A percentile compares a stretch with the other conserved stretches of the same genome.
Evolutionary conservation across 2,329 filamentous ascomycete genomes (phyloP).

Genomic region (Parafenestella ontariensis): DNA sequence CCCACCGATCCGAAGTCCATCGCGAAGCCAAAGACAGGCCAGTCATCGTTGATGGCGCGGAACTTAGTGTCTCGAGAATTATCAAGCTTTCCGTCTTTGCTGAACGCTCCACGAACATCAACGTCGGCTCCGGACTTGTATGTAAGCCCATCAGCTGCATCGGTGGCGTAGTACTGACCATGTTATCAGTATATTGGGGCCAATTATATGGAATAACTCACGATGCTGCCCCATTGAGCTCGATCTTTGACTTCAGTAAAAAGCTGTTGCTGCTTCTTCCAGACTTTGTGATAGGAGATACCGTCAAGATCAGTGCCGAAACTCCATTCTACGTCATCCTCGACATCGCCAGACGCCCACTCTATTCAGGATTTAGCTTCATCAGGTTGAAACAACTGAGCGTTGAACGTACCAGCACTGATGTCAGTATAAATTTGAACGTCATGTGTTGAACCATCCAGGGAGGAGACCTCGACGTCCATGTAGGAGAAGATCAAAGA

Average conservation of each 20-base stretch:
- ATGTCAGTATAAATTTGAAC: constrained; percentile 78
- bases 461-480: constrained; percentile 66
- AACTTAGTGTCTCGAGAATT: constrained; percentile 59
- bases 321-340: constrained; percentile 67
- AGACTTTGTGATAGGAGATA: constrained; percentile 67
- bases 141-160: constrained; percentile 50
- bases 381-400: background rate
- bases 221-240: constrained; percentile 60
- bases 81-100: constrained; percentile 51
- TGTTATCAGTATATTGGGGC: constrained; percentile 1
- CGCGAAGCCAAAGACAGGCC: constrained; percentile 63
- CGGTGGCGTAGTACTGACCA: constrained; percentile 58
- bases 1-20: constrained; percentile 57
- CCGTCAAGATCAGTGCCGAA: constrained; percentile 49
- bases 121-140: constrained; percentile 57
- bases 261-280: constrained; percentile 55
- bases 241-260: constrained; percentile 59
- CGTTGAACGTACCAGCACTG: constrained; percentile 63
- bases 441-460: constrained; percentile 67
- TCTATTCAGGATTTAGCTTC: constrained; percentile 57
- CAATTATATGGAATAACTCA: constrained; percentile 1
- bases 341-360: constrained; percentile 71
- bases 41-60: constrained; percentile 57
- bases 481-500: constrained; percentile 76
- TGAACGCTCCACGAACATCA: constrained; percentile 57